Evolutionary conservation across 2,329 filamentous ascomycete genomes (phyloP), one percentile per base, ranked within the genome.

Genomic region (Chalara sp.): DNA sequence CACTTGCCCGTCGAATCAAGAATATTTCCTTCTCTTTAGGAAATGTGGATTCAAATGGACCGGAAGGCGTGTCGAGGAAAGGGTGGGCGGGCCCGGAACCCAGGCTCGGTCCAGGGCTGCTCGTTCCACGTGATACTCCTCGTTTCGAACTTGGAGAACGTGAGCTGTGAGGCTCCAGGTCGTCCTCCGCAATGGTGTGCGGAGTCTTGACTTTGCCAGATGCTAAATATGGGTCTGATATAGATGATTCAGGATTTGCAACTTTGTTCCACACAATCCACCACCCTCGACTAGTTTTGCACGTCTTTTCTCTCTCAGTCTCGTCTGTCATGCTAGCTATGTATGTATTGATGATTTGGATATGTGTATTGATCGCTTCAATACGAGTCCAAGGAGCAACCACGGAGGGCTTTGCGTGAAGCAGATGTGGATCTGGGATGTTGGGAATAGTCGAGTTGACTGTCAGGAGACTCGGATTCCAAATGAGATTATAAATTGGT

Each of bases 261-360:
- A 84, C 68, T 29, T 80, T 72, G 45, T 75, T 81, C 83, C 83
- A 86, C 30, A 85, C 80, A 32, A 86, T 72, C 83, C 83, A 86
- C 80, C 82, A 86, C 1, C 81, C 83, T 33, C 81, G 76, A 44
- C 71, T 80, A 4, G 83, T 86, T 70, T 86, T 84, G 59, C 76
- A 79, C 1, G 81, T 85, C 21, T 79, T 72, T 63, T 86, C 83
- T 4, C 79, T 63, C 53, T 80, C 76, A 4, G 67, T 65, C 12
- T 58, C 56, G 35, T 71, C 65, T 2, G 62, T 65, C 5, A 73
- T 69, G 2, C 77, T 78, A 6, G 71, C 64, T 13, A 69, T 67
- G 57, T 79, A 76, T 6, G 80, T 74, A 58, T 77, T 78, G 31
- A 87, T 71, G 8, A 86, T 73, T 58, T 86, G 80, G 51, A 76